These are phyloP conservation scores for Angomonas deanei DNA, from an alignment of 208 protist species.

Conservation along the genomic window DNA sequence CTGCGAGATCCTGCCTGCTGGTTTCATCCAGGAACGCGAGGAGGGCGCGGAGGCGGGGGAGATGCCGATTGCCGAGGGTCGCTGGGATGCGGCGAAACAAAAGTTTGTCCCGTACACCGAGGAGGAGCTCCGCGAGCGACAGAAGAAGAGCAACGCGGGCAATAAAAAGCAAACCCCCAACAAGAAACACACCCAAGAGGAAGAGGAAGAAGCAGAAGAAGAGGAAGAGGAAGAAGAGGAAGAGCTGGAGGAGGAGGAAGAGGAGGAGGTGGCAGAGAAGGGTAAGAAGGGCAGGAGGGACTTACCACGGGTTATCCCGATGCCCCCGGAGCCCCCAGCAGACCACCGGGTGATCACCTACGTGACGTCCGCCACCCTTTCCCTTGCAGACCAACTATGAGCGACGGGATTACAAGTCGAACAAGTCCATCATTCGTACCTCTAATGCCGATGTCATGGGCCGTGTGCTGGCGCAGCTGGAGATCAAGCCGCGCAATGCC, in stretches of 20 bases:
- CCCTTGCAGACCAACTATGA: conserved; percentile 87
- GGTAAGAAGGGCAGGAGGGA: conserved; percentile 33
- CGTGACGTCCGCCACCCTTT: conserved; percentile 90
- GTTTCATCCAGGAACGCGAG: conserved; percentile 70
- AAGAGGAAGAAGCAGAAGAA: conserved; percentile 15
- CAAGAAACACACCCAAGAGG: conserved; percentile 9
- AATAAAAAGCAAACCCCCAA: conserved; percentile 21
- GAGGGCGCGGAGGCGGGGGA: conserved; percentile 58
- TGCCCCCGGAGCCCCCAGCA: conserved; percentile 63
- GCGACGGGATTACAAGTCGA: conserved; percentile 56
- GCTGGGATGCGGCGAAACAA: conserved; percentile 63
- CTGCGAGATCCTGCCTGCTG: conserved; percentile 72
- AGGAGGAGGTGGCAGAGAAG: conserved; percentile 9
- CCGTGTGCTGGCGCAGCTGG: conserved; percentile 58
- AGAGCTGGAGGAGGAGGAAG: conserved; percentile 18
- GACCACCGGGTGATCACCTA: conserved; percentile 70
- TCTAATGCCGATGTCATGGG: conserved; percentile 73
- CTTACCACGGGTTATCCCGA: conserved; percentile 58
- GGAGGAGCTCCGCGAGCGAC: conserved; percentile 14
- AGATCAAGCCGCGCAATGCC: conserved; percentile 64
- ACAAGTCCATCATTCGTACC: conserved; percentile 77
- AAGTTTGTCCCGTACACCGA: conserved; percentile 67
- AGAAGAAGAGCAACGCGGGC: neutral
- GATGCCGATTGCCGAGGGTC: conserved; percentile 43
- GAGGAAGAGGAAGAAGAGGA: neutral